Evolutionary conservation across 805 yeast genomes (phyloP).

Genomic region (Ascoidea tarda): DNA sequence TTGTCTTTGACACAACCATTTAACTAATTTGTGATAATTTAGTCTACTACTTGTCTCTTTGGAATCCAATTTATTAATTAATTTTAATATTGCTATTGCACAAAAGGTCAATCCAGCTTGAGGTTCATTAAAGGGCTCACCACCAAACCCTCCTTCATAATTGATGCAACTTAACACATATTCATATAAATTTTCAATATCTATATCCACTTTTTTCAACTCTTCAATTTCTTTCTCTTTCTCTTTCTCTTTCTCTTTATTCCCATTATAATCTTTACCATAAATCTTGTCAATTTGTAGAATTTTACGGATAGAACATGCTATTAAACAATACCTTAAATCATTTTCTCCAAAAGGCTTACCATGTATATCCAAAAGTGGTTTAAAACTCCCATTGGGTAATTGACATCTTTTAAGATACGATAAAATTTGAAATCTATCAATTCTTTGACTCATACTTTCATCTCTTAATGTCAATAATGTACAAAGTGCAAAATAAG

Average conservation of each 20-base stretch:
- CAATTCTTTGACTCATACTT: constrained; percentile 21
- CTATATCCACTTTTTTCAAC: constrained; percentile 23
- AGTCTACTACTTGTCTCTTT: background rate
- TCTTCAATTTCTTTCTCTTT: constrained; percentile 14
- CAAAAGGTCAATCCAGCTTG: constrained; percentile 87
- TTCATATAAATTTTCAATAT: constrained; percentile 22
- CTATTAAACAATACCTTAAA: constrained; percentile 61
- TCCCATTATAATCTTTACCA: constrained; percentile 14
- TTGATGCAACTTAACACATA: constrained; percentile 24
- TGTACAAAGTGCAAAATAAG: constrained; percentile 57
- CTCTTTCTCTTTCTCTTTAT: constrained; percentile 15
- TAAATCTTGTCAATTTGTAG: constrained; percentile 23
- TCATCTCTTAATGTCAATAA: constrained; percentile 37
- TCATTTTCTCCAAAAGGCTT: constrained; percentile 49
- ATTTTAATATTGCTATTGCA: constrained; percentile 47
- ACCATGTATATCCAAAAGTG: constrained; percentile 21
- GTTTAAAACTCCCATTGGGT: constrained; percentile 42
- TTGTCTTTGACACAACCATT: constrained; percentile 59
- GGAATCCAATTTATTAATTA: constrained; percentile 19
- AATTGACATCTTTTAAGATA: constrained; percentile 52
- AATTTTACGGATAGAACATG: constrained; percentile 44
- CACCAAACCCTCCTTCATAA: constrained; percentile 65
- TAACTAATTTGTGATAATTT: constrained; percentile 22
- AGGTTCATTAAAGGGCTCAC: constrained; percentile 37
- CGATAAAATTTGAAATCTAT: constrained; percentile 27